Evolutionary conservation across 257 asterid species (phyloP).

Genomic region (Penstemon barbatus): DNA sequence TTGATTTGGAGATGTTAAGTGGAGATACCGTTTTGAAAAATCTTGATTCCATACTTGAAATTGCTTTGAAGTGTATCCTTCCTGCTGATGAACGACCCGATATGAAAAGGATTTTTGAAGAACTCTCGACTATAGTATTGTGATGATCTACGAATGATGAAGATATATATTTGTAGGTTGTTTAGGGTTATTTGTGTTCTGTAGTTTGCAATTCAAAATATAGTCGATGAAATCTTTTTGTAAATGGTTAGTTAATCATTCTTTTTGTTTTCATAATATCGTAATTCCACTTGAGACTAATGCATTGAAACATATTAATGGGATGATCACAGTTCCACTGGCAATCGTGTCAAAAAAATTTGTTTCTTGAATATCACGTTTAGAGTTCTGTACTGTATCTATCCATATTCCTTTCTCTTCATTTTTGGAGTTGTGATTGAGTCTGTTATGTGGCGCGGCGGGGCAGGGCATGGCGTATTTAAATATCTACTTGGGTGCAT

Average conservation of each 20-base stretch:
- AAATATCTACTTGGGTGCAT: too few relatives aligned
- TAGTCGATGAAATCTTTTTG: not conserved
- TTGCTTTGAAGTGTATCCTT: conserved; percentile 71
- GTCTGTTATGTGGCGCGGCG: too few relatives aligned
- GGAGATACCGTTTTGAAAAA: conserved; percentile 26
- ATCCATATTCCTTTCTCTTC: too few relatives aligned
- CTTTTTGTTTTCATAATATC: not conserved
- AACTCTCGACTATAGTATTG: conserved; percentile 48
- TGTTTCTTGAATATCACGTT: too few relatives aligned
- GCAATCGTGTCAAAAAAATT: not conserved
- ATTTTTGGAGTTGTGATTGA: too few relatives aligned
- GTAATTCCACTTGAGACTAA: not conserved
- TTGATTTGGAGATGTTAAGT: conserved; percentile 41
- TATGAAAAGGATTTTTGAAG: conserved; percentile 62
- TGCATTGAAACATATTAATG: not conserved
- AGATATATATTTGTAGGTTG: conserved; percentile 21
- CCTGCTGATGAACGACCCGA: conserved; percentile 86
- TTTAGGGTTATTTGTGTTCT: not conserved
- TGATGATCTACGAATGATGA: conserved; percentile 18
- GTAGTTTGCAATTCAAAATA: not conserved
- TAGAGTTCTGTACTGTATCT: too few relatives aligned
- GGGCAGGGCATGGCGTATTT: too few relatives aligned
- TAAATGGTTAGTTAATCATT: conserved; percentile 2
- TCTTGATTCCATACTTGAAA: conserved; percentile 53
- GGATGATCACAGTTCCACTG: too few relatives aligned